Base-by-base conservation (phyloP, 176 grass and related monocot species). In the Triticum urartu region DNA sequence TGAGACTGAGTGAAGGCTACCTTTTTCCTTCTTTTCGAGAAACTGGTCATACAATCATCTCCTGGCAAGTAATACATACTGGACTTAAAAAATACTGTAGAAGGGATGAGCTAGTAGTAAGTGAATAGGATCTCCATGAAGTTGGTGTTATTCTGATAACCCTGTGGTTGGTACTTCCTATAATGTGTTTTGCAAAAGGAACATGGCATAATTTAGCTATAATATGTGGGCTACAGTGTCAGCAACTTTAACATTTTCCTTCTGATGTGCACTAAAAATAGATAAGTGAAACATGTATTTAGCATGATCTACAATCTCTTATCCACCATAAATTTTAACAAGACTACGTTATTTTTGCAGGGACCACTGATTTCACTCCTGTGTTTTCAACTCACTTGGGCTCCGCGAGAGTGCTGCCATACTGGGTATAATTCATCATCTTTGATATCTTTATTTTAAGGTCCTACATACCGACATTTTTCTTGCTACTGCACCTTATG, bases 381-480 rank as follows among this genome's bases (percentile, higher is more conserved):
- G 25, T 72, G 11, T 86, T 85, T 74, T 59, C 68, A 66, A 60
- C 58, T 61, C 24, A 28, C 1, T 20, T 54, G 33, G 35, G 69
- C 21, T 50, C 80, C 15, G 10, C 34, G 52, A 64, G 30, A 39
- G 33, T 42, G 20, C 59, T 58, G 52, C 42, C 74, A 79, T 45
- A 28, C 50, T 86, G 64, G 84, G 89, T 83, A 87, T 36, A 9
- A 17, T 71, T 76, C 42, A 42, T 67, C 36, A 83, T 59, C 40
- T 59, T 86, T 87, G 74, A 68, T 83, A 52, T 77, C 26, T 42
- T 63, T 72, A 63, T 24, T 63, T 65, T 21, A 9, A 33, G 54
- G 17, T 17, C 42, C 33, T 65, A 79, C 4, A n/a, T 65, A 42
- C 17, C 1, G 24, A 8, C 4, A 4, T 42, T 72, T 72, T 42